Percentiles rank a stretch among this genome's conserved stretches.
Conservation (phyloP, 805 yeast species). For the Ogataea salicorniae region DNA sequence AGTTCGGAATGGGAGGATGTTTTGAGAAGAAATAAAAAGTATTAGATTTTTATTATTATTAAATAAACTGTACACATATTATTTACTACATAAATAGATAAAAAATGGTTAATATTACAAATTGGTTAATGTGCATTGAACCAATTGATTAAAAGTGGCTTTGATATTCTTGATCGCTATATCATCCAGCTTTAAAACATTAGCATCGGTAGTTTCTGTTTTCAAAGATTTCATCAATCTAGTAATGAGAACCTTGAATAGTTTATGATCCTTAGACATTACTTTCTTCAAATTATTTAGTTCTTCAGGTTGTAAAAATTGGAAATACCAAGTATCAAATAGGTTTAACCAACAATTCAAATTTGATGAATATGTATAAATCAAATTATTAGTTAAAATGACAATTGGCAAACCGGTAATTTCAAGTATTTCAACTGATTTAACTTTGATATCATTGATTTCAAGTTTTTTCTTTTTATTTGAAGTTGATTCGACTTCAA, state of each 20-base stretch:
- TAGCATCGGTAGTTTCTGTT: not conserved
- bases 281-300: not conserved
- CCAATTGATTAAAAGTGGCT: slow-evolving; percentile 9
- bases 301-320: slow-evolving; percentile 1
- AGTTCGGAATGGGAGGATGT: slow-evolving; percentile 60
- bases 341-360: slow-evolving; percentile 44
- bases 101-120: no score
- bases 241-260: slow-evolving; percentile 9
- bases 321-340: slow-evolving; percentile 35
- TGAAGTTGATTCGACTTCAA: slow-evolving; percentile 5
- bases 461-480: slow-evolving; percentile 19
- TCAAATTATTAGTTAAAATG: slow-evolving; percentile 33
- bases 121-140: slow-evolving; percentile 4
- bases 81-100: no score
- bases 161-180: not conserved
- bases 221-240: slow-evolving; percentile 8
- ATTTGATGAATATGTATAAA: slow-evolving; percentile 38
- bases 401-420: slow-evolving; percentile 40
- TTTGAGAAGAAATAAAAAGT: slow-evolving; percentile 20
- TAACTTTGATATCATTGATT: slow-evolving; percentile 14
- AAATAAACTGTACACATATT: not conserved
- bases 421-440: slow-evolving; percentile 17
- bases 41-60: slow-evolving; percentile 2
- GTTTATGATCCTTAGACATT: slow-evolving; percentile 5
- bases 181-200: slow-evolving; percentile 2